Base-by-base conservation (phyloP, 106 monocot genomes). In the Dendrobium officinale region DNA sequence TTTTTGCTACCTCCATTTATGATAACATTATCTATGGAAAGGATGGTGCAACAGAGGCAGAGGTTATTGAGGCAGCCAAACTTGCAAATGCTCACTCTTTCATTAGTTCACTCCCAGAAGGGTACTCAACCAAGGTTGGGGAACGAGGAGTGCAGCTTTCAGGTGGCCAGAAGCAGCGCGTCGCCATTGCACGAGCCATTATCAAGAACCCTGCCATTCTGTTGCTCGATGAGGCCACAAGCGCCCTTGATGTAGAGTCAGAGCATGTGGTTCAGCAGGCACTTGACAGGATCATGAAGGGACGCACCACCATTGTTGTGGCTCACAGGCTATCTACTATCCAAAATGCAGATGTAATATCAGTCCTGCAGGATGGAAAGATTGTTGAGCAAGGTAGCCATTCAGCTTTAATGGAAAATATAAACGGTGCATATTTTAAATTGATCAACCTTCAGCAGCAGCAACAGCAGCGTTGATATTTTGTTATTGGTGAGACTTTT, bases 21-120 rank as follows among this genome's bases (percentile, higher is more conserved):
- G 92, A 97, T 1, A 97, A 97, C 91, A 94, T 94, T 58, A 64
- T 86, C 54, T 97, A 97, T 44, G 97, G 97, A 42, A 94, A 94
- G 73, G 94, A 97, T 7, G 90, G 85, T 4, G 88, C 94, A 0
- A 92, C 89, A 2, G 89, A 92, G 72, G 80, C 89, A 0, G 94
- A 94, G 82, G 90, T 97, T 8, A 81, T 97, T 0, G 94, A 97
- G 82, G 92, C 97, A 0, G 94, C 97, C 4, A 92, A 92, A 84
- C 83, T 94, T 3, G 97, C 97, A 27, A 97, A 97, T 80, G 97
- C 97, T 40, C 94, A 97, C 78, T 84, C 92, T 75, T 97, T 97
- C 94, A 89, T 97, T 40, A 94, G 89, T 43, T 84, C 86, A 4
- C 84, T 97, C 27, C 96, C 96, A 1, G 92, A 97, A 76, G 96